Evolutionary conservation across 2,329 filamentous ascomycete species (phyloP).

Genomic region (Colletotrichum navitas): DNA sequence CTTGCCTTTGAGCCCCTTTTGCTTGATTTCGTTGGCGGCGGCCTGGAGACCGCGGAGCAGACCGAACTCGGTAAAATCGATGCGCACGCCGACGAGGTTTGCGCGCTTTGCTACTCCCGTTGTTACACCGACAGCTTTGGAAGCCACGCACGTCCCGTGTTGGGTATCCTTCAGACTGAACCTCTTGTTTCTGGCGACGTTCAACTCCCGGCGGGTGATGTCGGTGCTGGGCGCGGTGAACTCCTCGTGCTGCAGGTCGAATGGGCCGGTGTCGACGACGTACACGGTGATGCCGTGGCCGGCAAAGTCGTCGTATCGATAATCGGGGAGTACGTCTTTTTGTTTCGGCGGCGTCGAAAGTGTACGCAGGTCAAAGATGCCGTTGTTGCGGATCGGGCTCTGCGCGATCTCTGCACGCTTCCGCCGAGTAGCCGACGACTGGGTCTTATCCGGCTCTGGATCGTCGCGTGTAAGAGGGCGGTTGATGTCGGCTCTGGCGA

Average conservation of each 20-base stretch:
- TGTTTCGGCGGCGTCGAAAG: constrained; percentile 16
- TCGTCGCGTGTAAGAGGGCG: neutral
- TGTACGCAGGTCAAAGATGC: constrained; percentile 13
- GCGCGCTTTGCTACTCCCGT: constrained; percentile 13
- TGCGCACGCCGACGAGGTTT: constrained; percentile 4
- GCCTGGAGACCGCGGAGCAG: constrained; percentile 1
- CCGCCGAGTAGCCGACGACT: neutral
- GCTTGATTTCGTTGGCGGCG: neutral
- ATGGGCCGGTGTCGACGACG: constrained; percentile 10
- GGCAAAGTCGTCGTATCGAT: constrained; percentile 15
- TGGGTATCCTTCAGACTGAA: neutral
- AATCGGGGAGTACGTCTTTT: neutral
- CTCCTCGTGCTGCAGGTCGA: constrained; percentile 11
- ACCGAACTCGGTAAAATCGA: constrained; percentile 12
- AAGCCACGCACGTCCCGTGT: constrained; percentile 16
- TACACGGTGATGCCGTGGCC: constrained; percentile 22
- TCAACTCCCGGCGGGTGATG: constrained; percentile 8
- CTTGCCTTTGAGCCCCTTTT: neutral
- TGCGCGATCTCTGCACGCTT: constrained; percentile 15
- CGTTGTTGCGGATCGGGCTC: neutral
- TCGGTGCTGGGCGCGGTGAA: neutral
- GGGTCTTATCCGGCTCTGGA: no score
- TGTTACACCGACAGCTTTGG: neutral
- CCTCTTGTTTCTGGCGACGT: constrained; percentile 13
- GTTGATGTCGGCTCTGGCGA: neutral